These are phyloP conservation scores for Tylopilus cervinicoccineus DNA, from an alignment of 768 basidiomycete species.

Conservation along the genomic window DNA sequence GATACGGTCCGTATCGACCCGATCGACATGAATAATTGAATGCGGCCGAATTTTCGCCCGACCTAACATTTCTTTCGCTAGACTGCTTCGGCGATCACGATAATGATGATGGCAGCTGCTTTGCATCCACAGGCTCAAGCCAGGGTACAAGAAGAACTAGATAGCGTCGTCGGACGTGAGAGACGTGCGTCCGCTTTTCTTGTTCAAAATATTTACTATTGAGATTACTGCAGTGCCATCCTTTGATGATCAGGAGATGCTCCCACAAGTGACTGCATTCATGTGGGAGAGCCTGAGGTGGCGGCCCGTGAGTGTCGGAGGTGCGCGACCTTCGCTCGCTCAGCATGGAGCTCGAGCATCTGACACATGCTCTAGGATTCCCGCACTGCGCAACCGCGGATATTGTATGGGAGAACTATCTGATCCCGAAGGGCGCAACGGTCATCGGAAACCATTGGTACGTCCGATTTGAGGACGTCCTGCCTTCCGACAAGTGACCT, in stretches of 20 bases:
- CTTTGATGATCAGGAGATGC: slow-evolving; percentile 31
- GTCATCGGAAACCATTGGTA: slow-evolving; percentile 14
- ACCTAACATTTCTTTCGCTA: slow-evolving; percentile 3
- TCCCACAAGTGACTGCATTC: slow-evolving; percentile 36
- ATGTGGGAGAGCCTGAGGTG: slow-evolving; percentile 35
- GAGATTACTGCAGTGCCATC: slow-evolving; percentile 29
- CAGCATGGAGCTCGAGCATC: not conserved
- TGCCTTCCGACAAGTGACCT: not conserved
- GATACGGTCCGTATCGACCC: slow-evolving; percentile 32
- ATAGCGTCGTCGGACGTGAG: slow-evolving; percentile 43
- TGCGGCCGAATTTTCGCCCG: not conserved
- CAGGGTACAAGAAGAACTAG: slow-evolving; percentile 50
- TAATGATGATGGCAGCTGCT: slow-evolving; percentile 53
- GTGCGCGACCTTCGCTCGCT: slow-evolving; percentile 4
- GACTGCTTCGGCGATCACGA: slow-evolving; percentile 46
- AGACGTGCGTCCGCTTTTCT: slow-evolving; percentile 13
- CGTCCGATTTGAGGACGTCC: not conserved
- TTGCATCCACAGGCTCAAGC: slow-evolving; percentile 47
- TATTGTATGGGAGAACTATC: slow-evolving; percentile 36
- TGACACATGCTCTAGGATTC: slow-evolving; percentile 41
- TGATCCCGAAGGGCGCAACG: slow-evolving; percentile 31
- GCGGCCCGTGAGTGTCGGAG: slow-evolving; percentile 34
- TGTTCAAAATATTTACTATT: not conserved
- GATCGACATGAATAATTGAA: not conserved
- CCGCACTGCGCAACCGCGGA: slow-evolving; percentile 60